Evolutionary conservation across 2,329 filamentous ascomycete species (phyloP).

Genomic region (Didymella exigua): DNA sequence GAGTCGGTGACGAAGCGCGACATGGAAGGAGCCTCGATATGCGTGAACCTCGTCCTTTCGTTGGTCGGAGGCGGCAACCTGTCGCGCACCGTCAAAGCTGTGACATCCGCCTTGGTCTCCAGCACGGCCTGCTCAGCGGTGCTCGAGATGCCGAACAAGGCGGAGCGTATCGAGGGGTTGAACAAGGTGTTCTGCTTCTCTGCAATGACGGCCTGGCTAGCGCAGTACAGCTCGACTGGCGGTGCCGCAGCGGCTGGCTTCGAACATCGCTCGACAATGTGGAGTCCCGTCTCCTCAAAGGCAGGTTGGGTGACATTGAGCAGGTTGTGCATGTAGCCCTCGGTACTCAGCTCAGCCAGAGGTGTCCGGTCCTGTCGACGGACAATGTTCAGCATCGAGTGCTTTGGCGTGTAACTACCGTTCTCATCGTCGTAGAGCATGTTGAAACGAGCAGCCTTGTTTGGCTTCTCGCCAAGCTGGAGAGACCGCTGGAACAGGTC

Average conservation of each 20-base stretch:
- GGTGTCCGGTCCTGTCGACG: slow-evolving; percentile 70
- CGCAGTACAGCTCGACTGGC: slow-evolving; percentile 80
- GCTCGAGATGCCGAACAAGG: slow-evolving; percentile 70
- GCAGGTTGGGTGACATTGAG: slow-evolving; percentile 75
- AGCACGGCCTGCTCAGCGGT: slow-evolving; percentile 75
- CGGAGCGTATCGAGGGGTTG: slow-evolving; percentile 75
- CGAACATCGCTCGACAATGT: slow-evolving; percentile 79
- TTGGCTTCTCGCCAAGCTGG: slow-evolving; percentile 57
- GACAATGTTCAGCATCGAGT: slow-evolving; percentile 81
- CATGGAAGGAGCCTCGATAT: slow-evolving; percentile 95
- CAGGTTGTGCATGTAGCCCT: slow-evolving; percentile 75
- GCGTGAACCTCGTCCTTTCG: slow-evolving; percentile 82
- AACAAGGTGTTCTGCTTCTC: slow-evolving; percentile 80
- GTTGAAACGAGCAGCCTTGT: slow-evolving; percentile 69
- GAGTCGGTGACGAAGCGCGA: slow-evolving; percentile 96
- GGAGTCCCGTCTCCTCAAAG: slow-evolving; percentile 73
- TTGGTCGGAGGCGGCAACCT: slow-evolving; percentile 80
- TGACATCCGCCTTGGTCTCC: slow-evolving; percentile 70
- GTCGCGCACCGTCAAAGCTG: slow-evolving; percentile 65
- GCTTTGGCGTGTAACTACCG: slow-evolving; percentile 69
- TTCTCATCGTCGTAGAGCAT: slow-evolving; percentile 72
- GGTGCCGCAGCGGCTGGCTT: slow-evolving; percentile 81
- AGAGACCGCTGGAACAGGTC: slow-evolving; percentile 77
- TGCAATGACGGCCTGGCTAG: slow-evolving; percentile 64
- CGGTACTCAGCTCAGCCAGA: slow-evolving; percentile 70